Base-by-base conservation (phyloP, 2,329 filamentous ascomycete species). In the Penicillium frequentans region DNA sequence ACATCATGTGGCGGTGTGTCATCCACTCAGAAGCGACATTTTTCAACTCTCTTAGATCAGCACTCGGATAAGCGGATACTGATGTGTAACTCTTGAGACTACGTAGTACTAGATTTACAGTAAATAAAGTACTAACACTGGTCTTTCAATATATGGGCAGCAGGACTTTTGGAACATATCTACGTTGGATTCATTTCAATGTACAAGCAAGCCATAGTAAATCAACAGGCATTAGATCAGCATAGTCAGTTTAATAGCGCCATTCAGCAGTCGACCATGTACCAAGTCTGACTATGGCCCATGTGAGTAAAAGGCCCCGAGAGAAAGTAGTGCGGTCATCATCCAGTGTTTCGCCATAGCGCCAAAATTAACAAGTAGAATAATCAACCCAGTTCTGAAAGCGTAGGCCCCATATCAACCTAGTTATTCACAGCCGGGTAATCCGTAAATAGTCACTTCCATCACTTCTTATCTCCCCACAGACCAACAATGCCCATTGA, bases 401-500 rank as follows among this genome's bases (percentile, higher is more conserved):
- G 19, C n/a, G 19, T 37, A 37, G 26, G 2, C 31, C 26, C 16
- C 23, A 9, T 27, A 27, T n/a, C 14, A 42, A 11, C 23, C 35
- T 9, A 50, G 35, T 9, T 16, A 42, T 42, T 39, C 16, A 19
- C 2, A 7, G 19, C 33, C 21, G 8, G 11, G 8, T 19, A 24
- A 3, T 39, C 13, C 10, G 11, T 16, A 5, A 33, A 35, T 21
- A n/a, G 26, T 4, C 29, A 48, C 5, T 16, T 5, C 5, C 10
- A 13, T 54, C 44, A 54, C 14, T 27, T 62, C 47, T 70, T 64
- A 70, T 81, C 79, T 1, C 79, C 79, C 79, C 79, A 81, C 27
- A 81, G 72, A 8, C 79, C 79, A 42, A 81, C 75, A 52, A 81
- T 75, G 21, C 74, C 75, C 72, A 80, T 78, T 2, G 73, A 72